Percentiles rank a stretch among this genome's conserved stretches.
These are phyloP conservation scores for Ceratobasidium sp. DNA, from an alignment of 1,284 basidiomycete genomes.

Conservation along the genomic window DNA sequence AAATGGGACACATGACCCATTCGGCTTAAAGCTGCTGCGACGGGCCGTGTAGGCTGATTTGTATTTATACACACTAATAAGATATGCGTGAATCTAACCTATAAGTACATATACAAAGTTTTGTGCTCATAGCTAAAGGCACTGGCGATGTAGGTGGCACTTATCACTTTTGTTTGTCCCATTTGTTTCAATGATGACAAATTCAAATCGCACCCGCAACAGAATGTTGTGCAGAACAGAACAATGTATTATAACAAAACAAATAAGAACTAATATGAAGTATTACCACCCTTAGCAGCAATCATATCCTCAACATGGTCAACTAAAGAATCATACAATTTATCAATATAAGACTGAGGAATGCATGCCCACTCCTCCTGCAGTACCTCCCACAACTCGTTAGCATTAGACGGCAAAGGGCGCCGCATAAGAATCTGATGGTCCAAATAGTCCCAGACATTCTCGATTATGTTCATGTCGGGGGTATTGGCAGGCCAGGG, in stretches of 20 bases:
- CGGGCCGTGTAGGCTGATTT: no score
- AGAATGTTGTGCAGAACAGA: no score
- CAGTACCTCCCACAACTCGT: constrained; percentile 3
- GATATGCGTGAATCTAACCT: no score
- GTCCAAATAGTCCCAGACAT: constrained; percentile 28
- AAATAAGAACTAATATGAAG: not conserved
- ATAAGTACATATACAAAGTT: no score
- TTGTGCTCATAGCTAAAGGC: no score
- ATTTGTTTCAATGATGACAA: no score
- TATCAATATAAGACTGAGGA: not conserved
- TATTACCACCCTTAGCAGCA: not conserved
- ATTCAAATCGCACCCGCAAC: no score
- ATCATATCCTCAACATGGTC: not conserved
- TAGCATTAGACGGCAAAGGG: not conserved
- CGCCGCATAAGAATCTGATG: not conserved
- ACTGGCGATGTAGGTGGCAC: no score
- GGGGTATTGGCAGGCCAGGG: constrained; percentile 33
- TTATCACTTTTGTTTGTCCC: no score
- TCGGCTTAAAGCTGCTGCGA: no score
- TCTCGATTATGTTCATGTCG: constrained; percentile 32
- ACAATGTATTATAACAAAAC: not conserved
- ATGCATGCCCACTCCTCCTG: constrained; percentile 29
- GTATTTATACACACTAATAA: no score
- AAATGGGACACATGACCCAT: no score
- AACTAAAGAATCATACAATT: not conserved